These are phyloP conservation scores for Xerocomus brunneocitrinus DNA, from an alignment of 768 basidiomycete species.

Conservation along the genomic window DNA sequence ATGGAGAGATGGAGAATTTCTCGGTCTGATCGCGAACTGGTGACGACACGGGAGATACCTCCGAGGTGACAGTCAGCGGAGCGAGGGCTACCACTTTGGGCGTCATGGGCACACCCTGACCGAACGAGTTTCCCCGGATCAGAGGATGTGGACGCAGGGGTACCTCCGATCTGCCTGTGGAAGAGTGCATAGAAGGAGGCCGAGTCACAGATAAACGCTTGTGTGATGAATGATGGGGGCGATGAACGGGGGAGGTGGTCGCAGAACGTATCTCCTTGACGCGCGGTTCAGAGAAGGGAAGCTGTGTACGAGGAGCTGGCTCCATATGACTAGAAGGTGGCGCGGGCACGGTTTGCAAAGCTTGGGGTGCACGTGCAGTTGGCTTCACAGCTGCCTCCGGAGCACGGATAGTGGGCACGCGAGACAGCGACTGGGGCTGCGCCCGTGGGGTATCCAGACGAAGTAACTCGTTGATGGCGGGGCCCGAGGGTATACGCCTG, in stretches of 20 bases:
- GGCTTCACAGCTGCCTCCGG: conserved; percentile 21
- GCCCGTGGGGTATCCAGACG: conserved; percentile 31
- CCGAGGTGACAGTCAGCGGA: conserved; percentile 58
- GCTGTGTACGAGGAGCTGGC: conserved; percentile 12
- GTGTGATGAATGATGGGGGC: conserved; percentile 31
- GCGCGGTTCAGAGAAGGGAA: conserved; percentile 16
- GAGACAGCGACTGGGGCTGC: conserved; percentile 29
- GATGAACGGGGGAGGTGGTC: conserved; percentile 36
- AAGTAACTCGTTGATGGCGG: conserved; percentile 15
- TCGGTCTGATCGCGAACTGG: conserved; percentile 26
- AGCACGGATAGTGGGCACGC: conserved; percentile 31
- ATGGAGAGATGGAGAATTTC: conserved; percentile 30
- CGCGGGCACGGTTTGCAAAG: conserved; percentile 9
- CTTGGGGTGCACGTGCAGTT: conserved; percentile 17
- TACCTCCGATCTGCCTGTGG: conserved; percentile 34
- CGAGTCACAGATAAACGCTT: conserved; percentile 47
- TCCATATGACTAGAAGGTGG: conserved; percentile 14
- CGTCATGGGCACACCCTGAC: conserved; percentile 34
- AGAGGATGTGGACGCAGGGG: conserved; percentile 67
- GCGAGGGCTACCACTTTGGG: conserved; percentile 48
- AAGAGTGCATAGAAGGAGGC: conserved; percentile 61
- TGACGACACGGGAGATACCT: conserved; percentile 42
- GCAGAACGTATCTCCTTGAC: conserved; percentile 34
- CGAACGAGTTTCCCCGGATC: conserved; percentile 69
- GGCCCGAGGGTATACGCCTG: conserved; percentile 9